Base-by-base conservation (phyloP, 495 filamentous ascomycete genomes). In the Aspergillus saccharolyticus region DNA sequence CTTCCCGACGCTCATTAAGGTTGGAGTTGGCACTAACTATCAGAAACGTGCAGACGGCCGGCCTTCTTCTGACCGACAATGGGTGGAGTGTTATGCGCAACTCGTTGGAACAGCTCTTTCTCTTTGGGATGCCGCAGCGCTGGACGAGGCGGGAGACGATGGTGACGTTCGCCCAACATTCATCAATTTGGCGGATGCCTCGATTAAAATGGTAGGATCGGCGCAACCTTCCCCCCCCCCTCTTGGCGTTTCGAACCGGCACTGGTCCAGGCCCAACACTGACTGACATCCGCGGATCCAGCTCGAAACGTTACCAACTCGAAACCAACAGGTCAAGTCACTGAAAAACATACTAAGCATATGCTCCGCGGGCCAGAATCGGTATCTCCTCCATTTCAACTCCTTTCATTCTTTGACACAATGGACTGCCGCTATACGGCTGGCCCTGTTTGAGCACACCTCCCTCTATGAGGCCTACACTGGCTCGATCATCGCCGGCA, bases 31-130 rank as follows among this genome's bases (percentile, higher is more conserved):
- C 48, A 51, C 56, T 66, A 60, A 60, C 2, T 28, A n/a, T 44
- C n/a, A 56, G 17, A 15, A 52, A n/a, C n/a, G n/a, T 44, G 12
- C 66, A 97, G 91, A 92, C 70, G 94, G 94, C 25, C 88, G 89
- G 50, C 88, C 89, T 5, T 91, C 89, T 65, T 70, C 78, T 12
- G 94, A 97, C 72, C 85, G 95, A 59, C 88, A 85, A 55, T 99
- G 94, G 94, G 85, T 85, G 20, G 94, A 99, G 82, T 97, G 90
- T 70, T 99, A 97, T 74, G 94, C 92, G 5, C 94, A 97, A 67
- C 82, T 99, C 17, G 90, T 96, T 16, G 94, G 94, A 55, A 97
- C 93, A 0, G 89, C 97, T 19, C 77, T 99, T 48, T 97, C 93
- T 6, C 77, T 97, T 19, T 99, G 94, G 94, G 94, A 97, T 74